Evolutionary conservation across 2,329 filamentous ascomycete genomes (phyloP).

Genomic region (Phyllosticta citriasiana): DNA sequence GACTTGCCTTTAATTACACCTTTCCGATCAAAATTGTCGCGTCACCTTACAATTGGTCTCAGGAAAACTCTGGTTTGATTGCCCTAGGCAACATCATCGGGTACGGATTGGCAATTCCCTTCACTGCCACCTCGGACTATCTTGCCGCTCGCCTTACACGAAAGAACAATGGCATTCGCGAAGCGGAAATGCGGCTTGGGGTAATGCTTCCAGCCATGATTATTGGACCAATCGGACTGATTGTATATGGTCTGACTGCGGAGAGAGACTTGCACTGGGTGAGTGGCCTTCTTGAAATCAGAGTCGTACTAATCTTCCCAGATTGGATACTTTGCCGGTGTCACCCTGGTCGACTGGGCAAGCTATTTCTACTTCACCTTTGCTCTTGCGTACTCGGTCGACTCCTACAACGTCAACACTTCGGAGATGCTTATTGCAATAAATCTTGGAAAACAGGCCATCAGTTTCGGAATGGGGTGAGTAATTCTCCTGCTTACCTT

Average conservation of each 20-base stretch:
- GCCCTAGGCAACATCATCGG: not conserved
- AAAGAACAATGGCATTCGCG: not conserved
- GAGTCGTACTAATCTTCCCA: slow-evolving; percentile 20
- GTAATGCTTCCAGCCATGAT: slow-evolving; percentile 26
- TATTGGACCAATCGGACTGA: slow-evolving; percentile 23
- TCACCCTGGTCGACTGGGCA: slow-evolving; percentile 26
- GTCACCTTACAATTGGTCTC: slow-evolving; percentile 24
- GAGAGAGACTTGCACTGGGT: not conserved
- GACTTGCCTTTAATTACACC: slow-evolving; percentile 30
- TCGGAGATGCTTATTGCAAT: slow-evolving; percentile 49
- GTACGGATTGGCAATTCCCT: not conserved
- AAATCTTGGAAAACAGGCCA: slow-evolving; percentile 28
- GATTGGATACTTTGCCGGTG: slow-evolving; percentile 29
- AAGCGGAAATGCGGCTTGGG: slow-evolving; percentile 9
- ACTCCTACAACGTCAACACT: slow-evolving; percentile 49
- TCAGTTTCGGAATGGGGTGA: slow-evolving; percentile 23
- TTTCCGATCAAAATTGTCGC: slow-evolving; percentile 26
- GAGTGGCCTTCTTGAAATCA: not conserved
- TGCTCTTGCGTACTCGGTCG: slow-evolving; percentile 51
- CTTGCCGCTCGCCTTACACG: not conserved
- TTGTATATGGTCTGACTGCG: not conserved
- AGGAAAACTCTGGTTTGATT: not conserved
- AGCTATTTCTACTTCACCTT: slow-evolving; percentile 33
- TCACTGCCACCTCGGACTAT: not conserved
- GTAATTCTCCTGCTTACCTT: not conserved